Base-by-base conservation (phyloP, 805 yeast species). In the Nakazawaea holstii region DNA sequence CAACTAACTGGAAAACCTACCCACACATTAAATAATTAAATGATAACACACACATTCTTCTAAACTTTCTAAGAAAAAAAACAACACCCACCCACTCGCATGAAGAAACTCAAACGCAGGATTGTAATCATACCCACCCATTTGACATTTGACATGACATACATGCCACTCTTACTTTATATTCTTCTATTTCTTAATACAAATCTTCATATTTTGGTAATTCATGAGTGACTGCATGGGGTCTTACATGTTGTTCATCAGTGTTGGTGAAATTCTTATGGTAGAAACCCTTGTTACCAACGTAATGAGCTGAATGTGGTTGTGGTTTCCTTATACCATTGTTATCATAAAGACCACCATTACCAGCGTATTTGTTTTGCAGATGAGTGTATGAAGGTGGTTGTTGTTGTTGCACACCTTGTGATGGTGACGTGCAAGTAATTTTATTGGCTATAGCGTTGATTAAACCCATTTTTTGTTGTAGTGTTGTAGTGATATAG, bases 231-330 rank as follows among this genome's bases (percentile, higher is more conserved):
- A n/a, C 35, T 6, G 37, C 15, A 20, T 43, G 46, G 5, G 46
- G 46, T 9, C 15, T 29, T 15, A 14, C 9, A 11, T 45, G 39
- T 15, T 31, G 4, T n/a, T 14, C 15, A 10, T 45, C 44, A 10
- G 35, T 33, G 13, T 17, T 24, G 8, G 27, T 26, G 32, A 27
- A 46, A 30, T 46, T 39, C n/a, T 31, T 46, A 17, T 40, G 17
- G 15, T 14, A 40, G 28, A 40, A 46, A 28, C 49, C 49, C 17
- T 28, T 8, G 29, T 46, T 46, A 5, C 49, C 45, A 8, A 31
- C 29, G 26, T 46, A 40, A 17, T 28, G 15, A 5, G 26, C 10
- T 10, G 24, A 17, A 40, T 46, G 49, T 17, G 45, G 49, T 28
- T 9, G 24, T 27, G 36, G 41, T 38, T 46, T 46, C 6, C 4